These are phyloP conservation scores for Auriculariales sp. DNA, from an alignment of 768 basidiomycete genomes.

Conservation along the genomic window DNA sequence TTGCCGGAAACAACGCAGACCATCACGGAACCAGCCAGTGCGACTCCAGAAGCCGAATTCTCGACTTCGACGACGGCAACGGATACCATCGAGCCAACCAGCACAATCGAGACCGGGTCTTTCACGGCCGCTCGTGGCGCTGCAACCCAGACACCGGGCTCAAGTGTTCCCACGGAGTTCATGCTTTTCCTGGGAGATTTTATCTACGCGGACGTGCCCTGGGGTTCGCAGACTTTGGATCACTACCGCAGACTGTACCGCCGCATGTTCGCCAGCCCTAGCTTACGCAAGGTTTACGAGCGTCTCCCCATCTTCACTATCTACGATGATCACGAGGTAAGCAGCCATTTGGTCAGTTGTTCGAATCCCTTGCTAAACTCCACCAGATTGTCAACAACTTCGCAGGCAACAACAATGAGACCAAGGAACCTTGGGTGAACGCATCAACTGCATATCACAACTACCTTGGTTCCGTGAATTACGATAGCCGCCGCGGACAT, in stretches of 20 bases:
- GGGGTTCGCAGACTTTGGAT: slow-evolving; percentile 28
- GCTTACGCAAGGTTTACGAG: slow-evolving; percentile 56
- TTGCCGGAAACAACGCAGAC: background rate
- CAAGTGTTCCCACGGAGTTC: slow-evolving; percentile 31
- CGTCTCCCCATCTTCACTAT: slow-evolving; percentile 50
- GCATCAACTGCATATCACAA: slow-evolving; percentile 43
- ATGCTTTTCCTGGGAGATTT: slow-evolving; percentile 62
- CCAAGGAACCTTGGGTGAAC: slow-evolving; percentile 37
- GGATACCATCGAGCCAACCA: background rate
- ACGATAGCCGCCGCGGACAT: too few relatives aligned
- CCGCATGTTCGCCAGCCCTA: slow-evolving; percentile 47
- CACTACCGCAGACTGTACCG: slow-evolving; percentile 54
- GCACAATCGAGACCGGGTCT: background rate
- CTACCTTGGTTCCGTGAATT: slow-evolving; percentile 53
- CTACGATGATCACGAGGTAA: slow-evolving; percentile 62
- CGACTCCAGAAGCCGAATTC: background rate
- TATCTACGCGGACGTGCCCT: slow-evolving; percentile 61
- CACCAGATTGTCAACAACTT: slow-evolving; percentile 53
- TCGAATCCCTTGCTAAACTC: background rate
- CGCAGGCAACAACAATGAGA: slow-evolving; percentile 32
- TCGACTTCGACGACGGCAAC: background rate
- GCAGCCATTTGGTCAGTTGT: slow-evolving; percentile 1
- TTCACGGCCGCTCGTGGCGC: background rate
- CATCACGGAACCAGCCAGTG: background rate
- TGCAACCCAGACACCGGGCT: slow-evolving; percentile 7